Base-by-base conservation (phyloP, 2,329 filamentous ascomycete genomes). In the Fusarium chlamydosporum region DNA sequence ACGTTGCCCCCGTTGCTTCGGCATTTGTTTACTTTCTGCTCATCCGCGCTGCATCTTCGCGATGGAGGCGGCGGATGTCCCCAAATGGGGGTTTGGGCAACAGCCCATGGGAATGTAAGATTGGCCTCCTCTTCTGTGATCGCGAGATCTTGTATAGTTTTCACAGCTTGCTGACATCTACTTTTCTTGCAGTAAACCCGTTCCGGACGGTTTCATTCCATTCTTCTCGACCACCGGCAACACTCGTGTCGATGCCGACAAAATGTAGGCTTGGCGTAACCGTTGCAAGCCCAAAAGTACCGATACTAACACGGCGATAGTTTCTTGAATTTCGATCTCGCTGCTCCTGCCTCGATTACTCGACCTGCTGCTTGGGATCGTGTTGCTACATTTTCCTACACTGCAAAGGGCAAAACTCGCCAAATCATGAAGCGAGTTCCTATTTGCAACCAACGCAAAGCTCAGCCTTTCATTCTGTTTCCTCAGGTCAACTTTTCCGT, bases 391-490 rank as follows among this genome's bases (percentile, higher is more conserved):
- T 74, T 51, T 45, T 71, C 58, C n/a, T 71, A 74, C 42, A 35
- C 71, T 13, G 67, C 68, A n/a, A 72, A 70, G 45, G 61, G 61
- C 46, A 67, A 70, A 41, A 66, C 45, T 16, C 67, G 76, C 31
- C 70, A 58, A 34, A 74, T 79, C 53, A 79, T 79, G 77, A 79
- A 78, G 73, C 76, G 77, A 48, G 72, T 78, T 4, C 69, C 70
- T 7, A 47, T 72, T 5, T 56, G 31, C 56, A 60, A 31, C 20
- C 45, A 64, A 6, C 43, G 51, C 16, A 35, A 54, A 23, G 46
- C 35, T 7, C 29, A 65, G 27, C 47, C 53, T 9, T 34, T 54
- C 37, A 6, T 54, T 20, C 11, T 41, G 9, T 38, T 42, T 16
- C 47, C 47, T 11, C 16, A 51, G 47, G 47, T 51, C 47, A 51